Evolutionary conservation across 495 filamentous ascomycete genomes (phyloP), one percentile per base, ranked within the genome.

Genomic region (Paragyromitra xinjiangensis): DNA sequence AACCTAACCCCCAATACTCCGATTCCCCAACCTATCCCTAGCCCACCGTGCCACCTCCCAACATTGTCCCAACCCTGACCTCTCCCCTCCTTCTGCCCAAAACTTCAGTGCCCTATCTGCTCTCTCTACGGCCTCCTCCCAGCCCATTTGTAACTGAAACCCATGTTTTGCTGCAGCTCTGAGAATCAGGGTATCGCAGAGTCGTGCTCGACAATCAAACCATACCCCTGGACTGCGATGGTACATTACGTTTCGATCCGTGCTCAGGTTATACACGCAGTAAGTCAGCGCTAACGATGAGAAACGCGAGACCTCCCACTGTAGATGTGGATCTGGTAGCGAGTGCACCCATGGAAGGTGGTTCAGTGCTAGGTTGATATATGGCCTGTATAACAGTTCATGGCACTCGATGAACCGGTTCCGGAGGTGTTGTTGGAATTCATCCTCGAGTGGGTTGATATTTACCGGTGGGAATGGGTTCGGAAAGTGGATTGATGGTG

Each of bases 331-430:
- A 26, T 62, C 51, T 16, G 71, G 45, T 29, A 64, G 48, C 48
- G 48, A 62, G 22, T 51, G 39, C 48, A 53, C 14, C 70, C 70
- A 73, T 6, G 42, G 26, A 2, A 61, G 70, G 45, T 69, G 50
- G 51, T 78, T 78, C n/a, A 79, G 65, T 16, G 64, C 55, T 2
- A 85, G 82, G 64, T 85, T 84, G 26, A 85, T 79, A 67, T 84
- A 83, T 14, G 83, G 83, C 3, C 84, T 81, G 37, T 84, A 85
- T 16, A 85, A 81, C n/a, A 85, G 75, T 48, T 84, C 83, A 50
- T 83, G 84, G 51, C 84, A 84, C 70, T 85, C 84, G 29, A 85
- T 82, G 51, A 84, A 85, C 62, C 84, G 80, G 45, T 85, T 83
- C 42, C 83, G 83, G 29, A 80, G 80, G 67, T 83, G 81, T 64